Evolutionary conservation across 495 filamentous ascomycete species (phyloP).

Genomic region (Hypoxylon fuscum): DNA sequence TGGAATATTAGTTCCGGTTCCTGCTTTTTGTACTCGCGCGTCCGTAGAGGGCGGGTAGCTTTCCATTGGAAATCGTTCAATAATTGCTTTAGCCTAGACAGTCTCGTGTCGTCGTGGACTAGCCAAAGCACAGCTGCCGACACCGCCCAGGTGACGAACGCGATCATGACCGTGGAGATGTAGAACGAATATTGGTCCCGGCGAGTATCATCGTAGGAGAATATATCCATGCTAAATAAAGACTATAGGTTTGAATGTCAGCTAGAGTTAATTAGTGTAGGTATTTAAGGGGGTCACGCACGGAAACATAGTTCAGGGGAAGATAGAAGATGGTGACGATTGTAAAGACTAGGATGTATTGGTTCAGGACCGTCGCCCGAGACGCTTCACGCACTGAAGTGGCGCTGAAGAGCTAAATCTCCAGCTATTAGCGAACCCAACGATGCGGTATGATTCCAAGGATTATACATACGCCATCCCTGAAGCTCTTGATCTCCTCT

Average conservation of each 20-base stretch:
- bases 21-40: not conserved
- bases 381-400: constrained; percentile 66
- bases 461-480: constrained; percentile 32
- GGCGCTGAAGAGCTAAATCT: constrained; percentile 50
- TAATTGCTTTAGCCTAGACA: constrained; percentile 5
- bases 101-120: constrained; percentile 22
- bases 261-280: not conserved
- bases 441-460: not conserved
- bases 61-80: constrained; percentile 2
- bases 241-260: constrained; percentile 12
- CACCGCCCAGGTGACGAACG: constrained; percentile 27
- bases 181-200: constrained; percentile 25
- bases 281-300: not conserved
- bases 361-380: constrained; percentile 62
- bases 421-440: constrained; percentile 6
- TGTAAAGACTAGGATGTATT: constrained; percentile 71
- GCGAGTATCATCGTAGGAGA: constrained; percentile 19
- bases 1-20: constrained; percentile 5
- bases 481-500: constrained; percentile 36
- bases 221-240: constrained; percentile 33
- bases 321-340: constrained; percentile 71
- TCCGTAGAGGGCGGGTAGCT: not conserved
- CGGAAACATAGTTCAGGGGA: constrained; percentile 64
- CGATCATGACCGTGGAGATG: constrained; percentile 22
- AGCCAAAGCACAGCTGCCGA: constrained; percentile 31